Base-by-base conservation (phyloP, 83 land plant genomes). In the Diphasiastrum complanatum region DNA sequence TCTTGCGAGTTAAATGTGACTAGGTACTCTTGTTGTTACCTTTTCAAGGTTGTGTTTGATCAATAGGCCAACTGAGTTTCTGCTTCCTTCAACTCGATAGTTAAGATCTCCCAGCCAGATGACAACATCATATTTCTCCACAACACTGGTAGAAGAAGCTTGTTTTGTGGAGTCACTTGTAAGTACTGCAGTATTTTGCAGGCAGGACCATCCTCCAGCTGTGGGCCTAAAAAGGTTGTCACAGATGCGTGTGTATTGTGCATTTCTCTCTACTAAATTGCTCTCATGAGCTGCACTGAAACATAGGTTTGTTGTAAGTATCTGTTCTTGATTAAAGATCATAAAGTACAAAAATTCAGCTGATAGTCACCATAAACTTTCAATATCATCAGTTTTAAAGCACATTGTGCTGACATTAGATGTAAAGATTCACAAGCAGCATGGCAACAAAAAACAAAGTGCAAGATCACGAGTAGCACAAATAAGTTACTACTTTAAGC, bases 81-180 rank as follows among this genome's bases (percentile, higher is more conserved):
- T 74, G 5, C 56, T 40, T 26, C 83, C 82, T 6, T 82, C 79
- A 10, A 89, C 37, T 45, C 91, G 65, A 68, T 89, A 89, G 46
- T 89, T 89, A 32, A 89, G 81, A 64, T 89, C 96, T 4, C 96
- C 91, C 34, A 89, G 66, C 96, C 90, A 85, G 0, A 89, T 71
- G 6, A 78, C 83, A 33, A 89, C 24, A 30, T 77, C 78, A 1
- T 47, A 72, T 38, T 49, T 62, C 11, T 77, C 80, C 6, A 77
- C 48, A 30, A 51, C 38, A 20, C 32, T 72, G 43, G 32, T 38
- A 31, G 34, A 1, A 60, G 12, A 5, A 10, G 0, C 29, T 25
- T 24, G 57, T 23, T 24, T 16, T n/a, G 12, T 40, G 43, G 43
- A 8, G n/a, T 24, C 33, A 3, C 5, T 20, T 4, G 3, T 3